A percentile compares a stretch with the other conserved stretches of the same genome.
These are phyloP conservation scores for Talaromyces thailandensis DNA, from an alignment of 495 filamentous ascomycete species.

Conservation along the genomic window DNA sequence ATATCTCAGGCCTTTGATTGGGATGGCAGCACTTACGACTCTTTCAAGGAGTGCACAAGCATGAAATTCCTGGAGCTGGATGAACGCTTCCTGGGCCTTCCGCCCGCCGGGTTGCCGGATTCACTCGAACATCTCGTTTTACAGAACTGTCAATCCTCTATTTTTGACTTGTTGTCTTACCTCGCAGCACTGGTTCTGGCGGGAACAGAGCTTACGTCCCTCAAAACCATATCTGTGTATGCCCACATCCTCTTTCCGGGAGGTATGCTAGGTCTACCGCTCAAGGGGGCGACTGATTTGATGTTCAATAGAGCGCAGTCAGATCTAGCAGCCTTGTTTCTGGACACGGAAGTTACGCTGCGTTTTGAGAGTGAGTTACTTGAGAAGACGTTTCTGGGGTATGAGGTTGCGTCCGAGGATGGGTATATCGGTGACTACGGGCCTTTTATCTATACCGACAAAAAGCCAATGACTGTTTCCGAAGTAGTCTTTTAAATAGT, in stretches of 20 bases:
- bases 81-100: not conserved
- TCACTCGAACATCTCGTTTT: not conserved
- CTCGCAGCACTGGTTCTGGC: not conserved
- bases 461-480: not conserved
- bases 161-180: not conserved
- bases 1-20: not conserved
- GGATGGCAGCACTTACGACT: not conserved
- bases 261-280: not conserved
- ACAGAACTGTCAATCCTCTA: not conserved
- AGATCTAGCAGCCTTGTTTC: not conserved
- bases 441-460: not conserved
- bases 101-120: not conserved
- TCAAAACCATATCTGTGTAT: not conserved
- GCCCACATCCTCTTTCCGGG: not conserved
- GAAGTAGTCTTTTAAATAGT: not conserved
- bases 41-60: not conserved
- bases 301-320: not conserved
- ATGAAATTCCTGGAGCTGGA: not conserved
- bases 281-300: constrained; percentile 3
- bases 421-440: not conserved
- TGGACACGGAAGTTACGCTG: not conserved
- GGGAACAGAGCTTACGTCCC: not conserved
- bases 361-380: not conserved
- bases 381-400: not conserved
- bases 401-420: not conserved